Conservation (phyloP, 139 green algal species). For the Chlamydomonas sp. region DNA sequence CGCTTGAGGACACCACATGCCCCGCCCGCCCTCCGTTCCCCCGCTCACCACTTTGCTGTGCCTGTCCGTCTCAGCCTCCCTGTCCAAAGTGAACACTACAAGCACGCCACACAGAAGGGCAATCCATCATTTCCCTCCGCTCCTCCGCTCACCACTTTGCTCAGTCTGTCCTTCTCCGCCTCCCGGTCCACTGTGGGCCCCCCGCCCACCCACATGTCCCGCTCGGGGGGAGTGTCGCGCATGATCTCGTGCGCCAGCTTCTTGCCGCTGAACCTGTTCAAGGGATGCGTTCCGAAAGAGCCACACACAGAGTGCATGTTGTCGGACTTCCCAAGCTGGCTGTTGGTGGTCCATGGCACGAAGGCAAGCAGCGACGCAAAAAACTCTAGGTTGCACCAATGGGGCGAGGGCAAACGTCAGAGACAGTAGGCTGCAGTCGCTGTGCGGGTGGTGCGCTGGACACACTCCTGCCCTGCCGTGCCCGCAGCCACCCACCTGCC, state of each 20-base stretch:
- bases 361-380: background rate
- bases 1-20: no score
- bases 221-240: constrained; percentile 8
- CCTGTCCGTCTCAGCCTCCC: background rate
- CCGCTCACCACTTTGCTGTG: background rate
- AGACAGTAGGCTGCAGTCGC: no score
- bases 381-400: no score
- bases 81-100: no score
- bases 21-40: no score
- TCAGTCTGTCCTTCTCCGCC: constrained; percentile 42
- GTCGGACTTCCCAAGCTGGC: background rate
- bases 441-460: no score
- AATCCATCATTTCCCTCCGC: background rate
- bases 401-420: no score
- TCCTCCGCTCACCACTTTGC: constrained; percentile 13
- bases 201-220: constrained; percentile 27
- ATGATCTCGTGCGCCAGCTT: constrained; percentile 29
- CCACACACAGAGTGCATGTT: background rate
- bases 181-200: constrained; percentile 21
- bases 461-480: no score
- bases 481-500: no score
- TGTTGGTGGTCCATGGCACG: background rate
- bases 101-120: background rate
- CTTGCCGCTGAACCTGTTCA: constrained; percentile 42
- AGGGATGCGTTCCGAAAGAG: background rate